These are phyloP conservation scores for Macrophomina pseudophaseolina DNA, from an alignment of 2,329 filamentous ascomycete genomes.

Conservation along the genomic window DNA sequence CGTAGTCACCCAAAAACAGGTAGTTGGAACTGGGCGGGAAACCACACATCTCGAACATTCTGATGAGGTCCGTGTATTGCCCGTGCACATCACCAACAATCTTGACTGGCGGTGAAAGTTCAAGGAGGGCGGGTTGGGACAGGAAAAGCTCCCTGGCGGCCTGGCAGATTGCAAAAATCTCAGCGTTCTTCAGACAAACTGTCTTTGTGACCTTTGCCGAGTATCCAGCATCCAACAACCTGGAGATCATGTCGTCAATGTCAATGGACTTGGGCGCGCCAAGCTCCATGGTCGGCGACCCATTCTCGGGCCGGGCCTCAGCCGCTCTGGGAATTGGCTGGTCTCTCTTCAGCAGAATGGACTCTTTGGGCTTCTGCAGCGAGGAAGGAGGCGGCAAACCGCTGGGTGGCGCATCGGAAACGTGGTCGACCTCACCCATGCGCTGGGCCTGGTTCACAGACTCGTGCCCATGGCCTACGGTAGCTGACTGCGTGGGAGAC, in stretches of 20 bases:
- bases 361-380: constrained; percentile 77
- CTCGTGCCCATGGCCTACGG: constrained; percentile 73
- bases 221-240: constrained; percentile 91
- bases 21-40: constrained; percentile 93
- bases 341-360: constrained; percentile 85
- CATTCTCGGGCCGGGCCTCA: constrained; percentile 48
- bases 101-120: constrained; percentile 93
- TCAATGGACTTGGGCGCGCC: constrained; percentile 90
- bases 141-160: constrained; percentile 88
- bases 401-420: constrained; percentile 86
- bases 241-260: constrained; percentile 95
- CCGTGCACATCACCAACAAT: constrained; percentile 97
- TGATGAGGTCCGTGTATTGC: constrained; percentile 93
- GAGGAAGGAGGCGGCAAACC: constrained; percentile 59
- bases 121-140: constrained; percentile 87
- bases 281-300: constrained; percentile 72
- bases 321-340: constrained; percentile 67
- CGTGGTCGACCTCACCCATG: constrained; percentile 88
- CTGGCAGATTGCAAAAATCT: constrained; percentile 92
- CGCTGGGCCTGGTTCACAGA: constrained; percentile 81
- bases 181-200: constrained; percentile 95
- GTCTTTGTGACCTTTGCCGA: constrained; percentile 97
- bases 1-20: constrained; percentile 93
- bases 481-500: constrained; percentile 82
- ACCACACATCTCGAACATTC: constrained; percentile 98